A percentile compares a stretch with the other conserved stretches of the same genome.
Conservation (phyloP, 352 stramenopile genomes). For the Pythium inflatum region DNA sequence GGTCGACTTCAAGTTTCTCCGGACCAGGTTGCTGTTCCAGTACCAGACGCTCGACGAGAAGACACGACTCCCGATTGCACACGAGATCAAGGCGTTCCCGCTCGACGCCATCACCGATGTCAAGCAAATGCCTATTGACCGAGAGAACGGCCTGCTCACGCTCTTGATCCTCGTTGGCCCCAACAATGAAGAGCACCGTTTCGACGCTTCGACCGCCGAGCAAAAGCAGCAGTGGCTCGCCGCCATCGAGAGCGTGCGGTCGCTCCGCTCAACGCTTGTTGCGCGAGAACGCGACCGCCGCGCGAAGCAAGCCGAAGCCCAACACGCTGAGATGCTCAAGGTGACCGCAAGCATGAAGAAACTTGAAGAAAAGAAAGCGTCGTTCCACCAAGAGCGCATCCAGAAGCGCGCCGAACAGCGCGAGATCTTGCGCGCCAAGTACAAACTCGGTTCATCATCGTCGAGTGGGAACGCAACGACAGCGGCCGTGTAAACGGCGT, state of each 20-base stretch:
- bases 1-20: slow-evolving; percentile 62
- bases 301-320: slow-evolving; percentile 54
- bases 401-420: slow-evolving; percentile 60
- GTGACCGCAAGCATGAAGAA: slow-evolving; percentile 53
- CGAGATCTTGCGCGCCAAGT: slow-evolving; percentile 73
- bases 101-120: slow-evolving; percentile 66
- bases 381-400: slow-evolving; percentile 72
- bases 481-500: slow-evolving; percentile 23
- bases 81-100: slow-evolving; percentile 65
- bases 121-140: slow-evolving; percentile 45
- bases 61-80: slow-evolving; percentile 40
- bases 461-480: slow-evolving; percentile 7
- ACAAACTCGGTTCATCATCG: slow-evolving; percentile 43
- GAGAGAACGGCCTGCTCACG: slow-evolving; percentile 58
- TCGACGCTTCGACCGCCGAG: slow-evolving; percentile 51
- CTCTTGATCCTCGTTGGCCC: slow-evolving; percentile 53
- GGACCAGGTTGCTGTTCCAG: slow-evolving; percentile 67
- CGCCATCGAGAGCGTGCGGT: slow-evolving; percentile 53
- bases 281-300: slow-evolving; percentile 55
- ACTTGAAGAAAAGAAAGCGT: slow-evolving; percentile 62
- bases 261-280: slow-evolving; percentile 50
- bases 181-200: slow-evolving; percentile 50
- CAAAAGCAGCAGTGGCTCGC: slow-evolving; percentile 67
- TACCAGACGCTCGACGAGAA: slow-evolving; percentile 71
- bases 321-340: slow-evolving; percentile 65